Base-by-base conservation (phyloP, 2,329 filamentous ascomycete species). In the Phialophora macrospora region DNA sequence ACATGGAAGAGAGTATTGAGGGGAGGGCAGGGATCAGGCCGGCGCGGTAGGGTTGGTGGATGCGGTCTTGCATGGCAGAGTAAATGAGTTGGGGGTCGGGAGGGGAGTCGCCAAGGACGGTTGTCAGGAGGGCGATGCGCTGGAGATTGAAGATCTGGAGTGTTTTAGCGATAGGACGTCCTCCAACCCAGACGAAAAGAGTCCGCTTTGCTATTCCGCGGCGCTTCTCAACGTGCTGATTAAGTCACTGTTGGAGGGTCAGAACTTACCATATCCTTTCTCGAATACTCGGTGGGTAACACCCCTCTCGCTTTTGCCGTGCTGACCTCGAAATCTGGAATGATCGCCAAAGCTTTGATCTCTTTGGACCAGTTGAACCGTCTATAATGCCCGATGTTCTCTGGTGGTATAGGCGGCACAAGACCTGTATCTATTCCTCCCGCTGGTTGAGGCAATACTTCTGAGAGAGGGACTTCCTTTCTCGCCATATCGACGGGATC, bases 61-160 rank as follows among this genome's bases (percentile, higher is more conserved):
- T 88, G 80, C 93, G 96, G 82, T 99, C 95, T 80, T 98, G 95
- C 95, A 99, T 99, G 55, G 93, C 94, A 55, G 96, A 88, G 81
- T 96, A 96, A 77, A 99, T 99, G 78, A 96, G 90, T 73, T 96
- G 90, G 24, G 95, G 90, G 75, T 97, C 90, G 1, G 93, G 94
- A 9, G 95, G 94, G 7, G 91, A 94, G 77, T 92, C 89, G 70
- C 93, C 93, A 54, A 99, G 85, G 0, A 93, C 93, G 11, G 93
- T 92, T 34, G 94, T 93, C 12, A 99, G 85, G 57, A 99, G 85
- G 2, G 94, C 93, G 77, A 97, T 92, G 71, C 95, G 87, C 80
- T 98, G 95, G 73, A 98, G 84, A 80, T 99, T 99, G 84, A 97
- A 98, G 32, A 83, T 79, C 79, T 81, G 32, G 22, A 26, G 8